phyloP scores from a whole-genome alignment of 1,284 basidiomycete genomes.

The Sporisorium graminicola region DNA sequence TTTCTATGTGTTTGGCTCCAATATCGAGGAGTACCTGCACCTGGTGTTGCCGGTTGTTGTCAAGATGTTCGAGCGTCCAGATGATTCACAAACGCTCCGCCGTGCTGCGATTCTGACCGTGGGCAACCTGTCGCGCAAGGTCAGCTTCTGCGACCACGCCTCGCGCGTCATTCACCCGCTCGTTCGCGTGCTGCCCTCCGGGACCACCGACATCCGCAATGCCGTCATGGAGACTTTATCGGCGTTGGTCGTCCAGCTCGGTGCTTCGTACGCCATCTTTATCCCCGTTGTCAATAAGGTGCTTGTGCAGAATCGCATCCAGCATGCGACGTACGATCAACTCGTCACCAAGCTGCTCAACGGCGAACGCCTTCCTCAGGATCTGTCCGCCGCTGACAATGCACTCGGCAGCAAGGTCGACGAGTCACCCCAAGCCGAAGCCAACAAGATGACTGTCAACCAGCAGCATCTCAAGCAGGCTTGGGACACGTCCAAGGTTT shows the following conservation, averaged over 20 bases:
- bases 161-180: slow-evolving; percentile 97
- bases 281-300: slow-evolving; percentile 96
- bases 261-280: slow-evolving; percentile 96
- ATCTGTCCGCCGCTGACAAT: slow-evolving; percentile 67
- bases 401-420: slow-evolving; percentile 63
- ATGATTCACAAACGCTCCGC: slow-evolving; percentile 81
- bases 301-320: slow-evolving; percentile 81
- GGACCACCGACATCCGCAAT: slow-evolving; percentile 82
- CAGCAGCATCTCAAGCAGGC: slow-evolving; percentile 97
- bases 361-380: slow-evolving; percentile 86
- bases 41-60: slow-evolving; percentile 96
- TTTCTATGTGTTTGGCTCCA: slow-evolving; percentile 92
- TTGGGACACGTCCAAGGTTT: slow-evolving; percentile 89
- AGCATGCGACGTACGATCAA: slow-evolving; percentile 88
- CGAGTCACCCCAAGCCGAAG: slow-evolving; percentile 71
- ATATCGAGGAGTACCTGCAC: slow-evolving; percentile 97
- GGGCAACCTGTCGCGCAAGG: slow-evolving; percentile 88
- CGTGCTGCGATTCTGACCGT: slow-evolving; percentile 92
- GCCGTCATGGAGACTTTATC: slow-evolving; percentile 95
- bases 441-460: slow-evolving; percentile 90
- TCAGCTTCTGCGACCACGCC: slow-evolving; percentile 99
- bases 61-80: slow-evolving; percentile 86
- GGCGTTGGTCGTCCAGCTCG: slow-evolving; percentile 90
- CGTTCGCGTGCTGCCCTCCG: slow-evolving; percentile 85
- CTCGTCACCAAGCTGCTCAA: slow-evolving; percentile 89